Percentiles rank a stretch among this genome's conserved stretches.
These are phyloP conservation scores for Starmerella lactis-condensi DNA, from an alignment of 805 yeast species.

Conservation along the genomic window DNA sequence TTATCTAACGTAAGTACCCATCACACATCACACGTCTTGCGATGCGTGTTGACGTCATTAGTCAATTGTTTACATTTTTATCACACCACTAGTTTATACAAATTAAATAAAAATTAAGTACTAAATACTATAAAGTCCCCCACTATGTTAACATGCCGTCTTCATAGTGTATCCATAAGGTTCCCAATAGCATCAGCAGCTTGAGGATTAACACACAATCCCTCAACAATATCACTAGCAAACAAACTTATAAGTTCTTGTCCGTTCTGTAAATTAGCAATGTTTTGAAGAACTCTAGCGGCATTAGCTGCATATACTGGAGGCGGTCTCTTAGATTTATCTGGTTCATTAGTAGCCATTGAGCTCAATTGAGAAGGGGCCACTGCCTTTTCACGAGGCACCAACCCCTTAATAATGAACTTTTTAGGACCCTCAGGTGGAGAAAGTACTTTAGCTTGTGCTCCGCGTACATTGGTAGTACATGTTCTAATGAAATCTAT, in stretches of 20 bases:
- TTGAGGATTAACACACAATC: constrained; percentile 16
- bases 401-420: constrained; percentile 85
- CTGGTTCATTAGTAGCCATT: constrained; percentile 4
- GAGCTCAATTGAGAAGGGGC: constrained; percentile 14
- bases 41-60: too few relatives aligned
- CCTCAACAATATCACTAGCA: constrained; percentile 13
- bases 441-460: constrained; percentile 82
- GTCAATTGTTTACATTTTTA: too few relatives aligned
- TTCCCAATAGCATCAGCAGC: constrained; percentile 16
- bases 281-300: constrained; percentile 23
- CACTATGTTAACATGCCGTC: too few relatives aligned
- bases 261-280: constrained; percentile 20
- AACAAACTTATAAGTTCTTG: constrained; percentile 13
- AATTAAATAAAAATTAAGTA: too few relatives aligned
- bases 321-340: constrained; percentile 11
- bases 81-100: too few relatives aligned
- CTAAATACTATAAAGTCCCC: too few relatives aligned
- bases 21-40: too few relatives aligned
- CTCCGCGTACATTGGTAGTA: constrained; percentile 66
- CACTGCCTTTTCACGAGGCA: constrained; percentile 43
- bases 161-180: constrained; percentile 11
- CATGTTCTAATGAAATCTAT: constrained; percentile 94
- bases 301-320: constrained; percentile 22
- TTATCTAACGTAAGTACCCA: too few relatives aligned
- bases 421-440: constrained; percentile 48